Evolutionary conservation across 495 filamentous ascomycete genomes (phyloP), one percentile per base, ranked within the genome.

Genomic region (Lasiosphaeria hispida): DNA sequence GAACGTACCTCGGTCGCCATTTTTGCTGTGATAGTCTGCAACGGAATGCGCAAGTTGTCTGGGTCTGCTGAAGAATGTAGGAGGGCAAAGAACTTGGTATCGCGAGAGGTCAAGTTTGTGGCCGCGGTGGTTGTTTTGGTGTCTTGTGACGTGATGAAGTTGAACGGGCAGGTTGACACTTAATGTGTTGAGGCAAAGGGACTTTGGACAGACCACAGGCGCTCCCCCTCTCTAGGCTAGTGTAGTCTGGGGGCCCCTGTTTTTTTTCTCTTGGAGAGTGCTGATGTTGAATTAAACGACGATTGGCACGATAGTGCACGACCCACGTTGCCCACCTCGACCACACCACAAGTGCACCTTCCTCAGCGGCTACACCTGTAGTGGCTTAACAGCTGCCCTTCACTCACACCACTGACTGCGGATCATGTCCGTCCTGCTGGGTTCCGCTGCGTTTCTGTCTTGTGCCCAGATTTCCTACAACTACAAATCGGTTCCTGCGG

Each of bases 1-100:
- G 14, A 73, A 82, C 84, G 74, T 75, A 87, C 85, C 77, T 88
- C 85, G 65, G 75, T 85, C 66, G 85, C 84, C 85, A 88, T 88
- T 63, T 73, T 85, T 47, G 35, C 42, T 41, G 40, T 53, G 49
- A 50, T 59, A 40, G 14, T 49, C 51, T 60, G 51, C 53, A 48
- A 54, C 53, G 64, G 62, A 53, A 62, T 65, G 67, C 53, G 40
- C 42, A 67, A 57, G 61, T 68, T 49, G 60, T 60, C 60, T 63
- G 66, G 61, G 53, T 54, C 49, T 55, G 42, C 2, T 49, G 38
- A 60, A 61, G 65, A 62, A 59, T 48, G 56, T 33, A 33, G 35
- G 53, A 49, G 48, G 19, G 47, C 48, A 55, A 17, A 43, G 44
- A 53, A 48, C 23, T 14, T 30, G 39, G 15, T 54, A 43, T 41